Conservation (phyloP, 2,329 filamentous ascomycete genomes). For the Venturia oleaginea region DNA sequence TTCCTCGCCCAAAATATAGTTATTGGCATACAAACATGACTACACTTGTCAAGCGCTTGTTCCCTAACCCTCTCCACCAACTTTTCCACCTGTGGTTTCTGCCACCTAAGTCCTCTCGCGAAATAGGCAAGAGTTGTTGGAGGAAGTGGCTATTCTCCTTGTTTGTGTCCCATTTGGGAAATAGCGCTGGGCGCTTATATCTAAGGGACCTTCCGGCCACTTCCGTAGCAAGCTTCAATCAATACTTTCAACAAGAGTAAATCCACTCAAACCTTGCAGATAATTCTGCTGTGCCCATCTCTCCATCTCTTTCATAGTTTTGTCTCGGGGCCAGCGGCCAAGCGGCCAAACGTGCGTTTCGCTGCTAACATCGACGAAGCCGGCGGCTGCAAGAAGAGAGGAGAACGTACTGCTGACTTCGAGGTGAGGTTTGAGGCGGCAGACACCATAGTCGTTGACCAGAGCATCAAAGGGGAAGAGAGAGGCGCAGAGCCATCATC, state of each 20-base stretch:
- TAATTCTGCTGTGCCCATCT: slow-evolving; percentile 19
- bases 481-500: slow-evolving; percentile 39
- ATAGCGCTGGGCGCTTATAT: no score
- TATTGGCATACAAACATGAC: slow-evolving; percentile 9
- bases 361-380: slow-evolving; percentile 41
- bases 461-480: slow-evolving; percentile 39
- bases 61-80: slow-evolving; percentile 16
- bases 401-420: background rate
- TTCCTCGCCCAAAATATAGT: slow-evolving; percentile 9
- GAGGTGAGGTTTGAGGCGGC: background rate
- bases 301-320: slow-evolving; percentile 43
- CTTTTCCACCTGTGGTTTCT: slow-evolving; percentile 15
- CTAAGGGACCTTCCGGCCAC: no score
- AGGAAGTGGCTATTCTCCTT: no score
- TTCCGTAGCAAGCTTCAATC: no score
- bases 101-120: slow-evolving; percentile 17
- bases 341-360: slow-evolving; percentile 32
- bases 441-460: slow-evolving; percentile 29
- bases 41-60: background rate
- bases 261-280: slow-evolving; percentile 23
- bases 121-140: slow-evolving; percentile 17
- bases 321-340: slow-evolving; percentile 43
- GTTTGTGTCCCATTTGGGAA: no score
- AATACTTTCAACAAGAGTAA: no score
- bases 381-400: slow-evolving; percentile 29